Base-by-base conservation (phyloP, 1,139 yeast genomes). In the Saccharomyces hybrid region DNA sequence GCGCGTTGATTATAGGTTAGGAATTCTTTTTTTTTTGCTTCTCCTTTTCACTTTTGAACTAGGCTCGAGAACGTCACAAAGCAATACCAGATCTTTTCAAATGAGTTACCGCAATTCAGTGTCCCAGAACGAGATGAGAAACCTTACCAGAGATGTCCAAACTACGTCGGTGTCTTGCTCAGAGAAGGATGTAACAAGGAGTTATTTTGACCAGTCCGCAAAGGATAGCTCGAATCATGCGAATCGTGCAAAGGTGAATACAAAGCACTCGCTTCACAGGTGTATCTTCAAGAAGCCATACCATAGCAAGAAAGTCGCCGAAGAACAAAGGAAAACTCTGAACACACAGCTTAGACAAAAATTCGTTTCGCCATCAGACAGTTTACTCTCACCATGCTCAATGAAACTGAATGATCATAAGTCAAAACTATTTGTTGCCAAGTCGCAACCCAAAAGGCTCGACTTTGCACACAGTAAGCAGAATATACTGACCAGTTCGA, bases 351-450 rank as follows among this genome's bases (percentile, higher is more conserved):
- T 55, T 32, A 64, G 57, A 58, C 57, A 60, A 48, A 63, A 63
- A 53, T 74, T 78, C 61, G 80, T 82, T 7, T 80, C 84, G 7
- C 86, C 86, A 41, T 81, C 85, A 1, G 85, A 81, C 62, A 75
- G 72, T 52, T 62, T 80, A 60, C 69, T 81, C 68, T 79, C 84
- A 14, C 86, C 86, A 29, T 79, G 84, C 61, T 75, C 83, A 3
- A 78, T 78, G 54, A 81, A 78, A 64, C 68, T 81, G 56, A 78
- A 69, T 58, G 77, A 77, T 49, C 81, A 78, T 60, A 78, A 75
- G 49, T 58, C 68, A 7, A 64, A 61, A 55, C 54, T 64, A 48
- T 61, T 65, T 57, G 56, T 57, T 27, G 55, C 64, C 11, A 66
- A 64, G 50, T 61, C 66, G 23, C 62, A 61, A 25, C 70, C 70